phyloP scores from a whole-genome alignment of 805 yeast genomes.

The Starmera caribaea region DNA sequence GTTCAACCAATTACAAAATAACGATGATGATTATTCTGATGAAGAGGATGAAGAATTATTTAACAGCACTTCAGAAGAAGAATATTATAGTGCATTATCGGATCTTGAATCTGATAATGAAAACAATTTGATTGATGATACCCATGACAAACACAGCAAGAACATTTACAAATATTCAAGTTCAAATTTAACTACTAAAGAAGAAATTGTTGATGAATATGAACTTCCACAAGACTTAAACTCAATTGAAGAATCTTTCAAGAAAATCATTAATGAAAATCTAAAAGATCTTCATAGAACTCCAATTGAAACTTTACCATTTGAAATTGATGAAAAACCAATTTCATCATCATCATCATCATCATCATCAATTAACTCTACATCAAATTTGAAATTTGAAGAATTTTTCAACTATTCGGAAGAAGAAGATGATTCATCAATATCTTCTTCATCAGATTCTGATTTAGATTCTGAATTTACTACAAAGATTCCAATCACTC shows the following conservation, averaged over 20 bases:
- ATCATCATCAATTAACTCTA: not conserved
- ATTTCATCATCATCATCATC: not conserved
- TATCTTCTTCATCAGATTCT: not conserved
- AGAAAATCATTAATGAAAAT: slow-evolving; percentile 17
- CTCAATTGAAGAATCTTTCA: slow-evolving; percentile 19
- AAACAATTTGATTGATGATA: slow-evolving; percentile 1
- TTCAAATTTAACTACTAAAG: too few relatives aligned
- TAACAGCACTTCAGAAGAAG: slow-evolving; percentile 18
- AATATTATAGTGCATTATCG: slow-evolving; percentile 16
- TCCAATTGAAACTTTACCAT: not conserved
- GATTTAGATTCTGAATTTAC: slow-evolving; percentile 3
- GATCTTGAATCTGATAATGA: slow-evolving; percentile 10
- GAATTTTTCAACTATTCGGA: slow-evolving; percentile 14
- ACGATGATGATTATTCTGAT: slow-evolving; percentile 9
- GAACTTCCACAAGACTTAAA: slow-evolving; percentile 10
- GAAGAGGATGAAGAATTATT: slow-evolving; percentile 16
- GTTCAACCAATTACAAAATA: slow-evolving; percentile 1
- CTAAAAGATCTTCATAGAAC: slow-evolving; percentile 4
- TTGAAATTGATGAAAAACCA: too few relatives aligned
- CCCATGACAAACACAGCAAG: too few relatives aligned
- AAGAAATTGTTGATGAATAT: too few relatives aligned
- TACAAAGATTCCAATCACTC: not conserved
- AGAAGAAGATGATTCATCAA: slow-evolving; percentile 7
- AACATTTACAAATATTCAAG: too few relatives aligned
- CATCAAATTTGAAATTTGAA: slow-evolving; percentile 5